Evolutionary conservation across 2,329 filamentous ascomycete species (phyloP).

Genomic region (Fusarium sp.): DNA sequence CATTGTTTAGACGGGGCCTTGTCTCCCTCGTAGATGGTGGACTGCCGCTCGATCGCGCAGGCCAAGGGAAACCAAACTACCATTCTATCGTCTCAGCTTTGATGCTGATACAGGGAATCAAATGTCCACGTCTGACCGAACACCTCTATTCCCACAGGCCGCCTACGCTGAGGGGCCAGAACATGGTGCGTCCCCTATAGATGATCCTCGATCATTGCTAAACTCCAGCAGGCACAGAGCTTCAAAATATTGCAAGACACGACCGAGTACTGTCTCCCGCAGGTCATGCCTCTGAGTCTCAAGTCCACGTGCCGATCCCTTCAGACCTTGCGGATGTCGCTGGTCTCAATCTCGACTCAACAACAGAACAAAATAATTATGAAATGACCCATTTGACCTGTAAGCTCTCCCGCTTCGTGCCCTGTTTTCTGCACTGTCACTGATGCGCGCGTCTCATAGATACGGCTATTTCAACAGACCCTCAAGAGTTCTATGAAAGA

Average conservation of each 20-base stretch:
- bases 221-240: not conserved
- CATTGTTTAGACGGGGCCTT: too few relatives aligned
- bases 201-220: fast-evolving
- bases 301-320: not conserved
- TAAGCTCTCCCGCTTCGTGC: not conserved
- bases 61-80: too few relatives aligned
- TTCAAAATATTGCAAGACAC: not conserved
- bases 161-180: fast-evolving
- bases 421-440: too few relatives aligned
- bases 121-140: not conserved
- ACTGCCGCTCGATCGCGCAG: not conserved
- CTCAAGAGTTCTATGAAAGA: not conserved
- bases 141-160: not conserved
- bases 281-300: fast-evolving
- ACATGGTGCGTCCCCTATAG: not conserved
- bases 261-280: fast-evolving
- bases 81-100: not conserved
- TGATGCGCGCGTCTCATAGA: not conserved
- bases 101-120: not conserved
- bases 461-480: not conserved
- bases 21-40: not conserved
- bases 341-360: fast-evolving
- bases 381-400: not conserved
- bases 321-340: not conserved
- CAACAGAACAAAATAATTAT: fast-evolving